phyloP scores from a whole-genome alignment of 345 rosid genomes.

The Camelina sativa region DNA sequence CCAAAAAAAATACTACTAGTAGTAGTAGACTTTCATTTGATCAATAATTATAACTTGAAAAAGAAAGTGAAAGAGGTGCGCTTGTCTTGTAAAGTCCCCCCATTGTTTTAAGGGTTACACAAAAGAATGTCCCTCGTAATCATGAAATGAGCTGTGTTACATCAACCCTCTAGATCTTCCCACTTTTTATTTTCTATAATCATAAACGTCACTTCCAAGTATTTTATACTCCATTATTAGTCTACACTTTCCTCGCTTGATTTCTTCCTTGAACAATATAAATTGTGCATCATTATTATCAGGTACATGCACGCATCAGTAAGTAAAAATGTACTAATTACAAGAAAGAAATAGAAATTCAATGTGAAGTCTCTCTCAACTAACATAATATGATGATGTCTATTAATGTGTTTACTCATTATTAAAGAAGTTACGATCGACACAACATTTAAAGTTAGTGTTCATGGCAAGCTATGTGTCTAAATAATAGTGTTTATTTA shows the following conservation, averaged over 20 bases:
- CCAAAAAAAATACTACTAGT: neutral
- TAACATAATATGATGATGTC: neutral
- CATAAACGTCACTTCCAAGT: slow-evolving; percentile 26
- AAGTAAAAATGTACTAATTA: neutral
- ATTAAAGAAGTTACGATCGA: neutral
- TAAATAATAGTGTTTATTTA: neutral
- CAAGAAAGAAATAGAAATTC: slow-evolving; percentile 5
- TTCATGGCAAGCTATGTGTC: slow-evolving; percentile 12
- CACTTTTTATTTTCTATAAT: slow-evolving; percentile 15
- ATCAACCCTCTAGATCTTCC: slow-evolving; percentile 32
- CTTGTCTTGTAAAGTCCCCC: slow-evolving; percentile 37
- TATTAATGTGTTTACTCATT: slow-evolving; percentile 15
- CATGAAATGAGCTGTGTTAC: slow-evolving; percentile 42
- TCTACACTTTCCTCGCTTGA: neutral
- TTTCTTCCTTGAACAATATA: neutral
- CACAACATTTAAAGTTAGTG: slow-evolving; percentile 2
- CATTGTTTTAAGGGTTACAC: slow-evolving; percentile 35
- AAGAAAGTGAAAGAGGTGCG: slow-evolving; percentile 23
- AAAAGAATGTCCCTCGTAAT: slow-evolving; percentile 46
- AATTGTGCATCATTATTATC: slow-evolving; percentile 18
- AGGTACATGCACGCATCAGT: slow-evolving; percentile 22
- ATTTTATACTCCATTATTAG: slow-evolving; percentile 5
- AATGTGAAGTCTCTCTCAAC: slow-evolving; percentile 15
- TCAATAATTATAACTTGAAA: neutral
- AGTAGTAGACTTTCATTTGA: neutral